Evolutionary conservation across 805 yeast species (phyloP).

Genomic region (Myxozyma geophila): DNA sequence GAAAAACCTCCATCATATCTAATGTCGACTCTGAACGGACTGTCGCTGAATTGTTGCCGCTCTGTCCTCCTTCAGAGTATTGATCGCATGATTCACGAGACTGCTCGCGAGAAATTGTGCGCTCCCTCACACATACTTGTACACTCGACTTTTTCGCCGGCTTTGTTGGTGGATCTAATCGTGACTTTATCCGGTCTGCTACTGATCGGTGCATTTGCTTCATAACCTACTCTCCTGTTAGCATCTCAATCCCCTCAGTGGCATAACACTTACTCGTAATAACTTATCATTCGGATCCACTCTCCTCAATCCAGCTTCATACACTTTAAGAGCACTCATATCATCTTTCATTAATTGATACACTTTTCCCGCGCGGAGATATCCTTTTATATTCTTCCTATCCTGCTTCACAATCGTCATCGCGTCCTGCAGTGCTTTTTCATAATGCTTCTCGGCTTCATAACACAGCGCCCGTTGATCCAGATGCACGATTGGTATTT

Average conservation of each 20-base stretch:
- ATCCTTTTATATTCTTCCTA: slow-evolving; percentile 16
- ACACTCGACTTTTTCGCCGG: no score
- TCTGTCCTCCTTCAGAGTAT: background rate
- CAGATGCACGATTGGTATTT: background rate
- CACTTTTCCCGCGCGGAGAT: slow-evolving; percentile 22
- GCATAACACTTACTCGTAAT: background rate
- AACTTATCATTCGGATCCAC: slow-evolving; percentile 1
- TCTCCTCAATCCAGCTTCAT: slow-evolving; percentile 8
- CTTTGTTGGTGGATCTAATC: background rate
- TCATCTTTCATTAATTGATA: slow-evolving; percentile 12
- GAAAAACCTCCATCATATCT: slow-evolving; percentile 13
- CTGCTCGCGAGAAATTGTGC: no score
- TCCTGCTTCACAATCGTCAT: slow-evolving; percentile 8
- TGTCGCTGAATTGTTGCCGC: background rate
- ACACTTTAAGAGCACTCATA: slow-evolving; percentile 8
- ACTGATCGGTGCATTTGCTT: background rate
- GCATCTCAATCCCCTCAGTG: no score
- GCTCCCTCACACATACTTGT: no score
- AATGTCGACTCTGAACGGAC: background rate
- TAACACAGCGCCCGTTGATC: slow-evolving; percentile 27
- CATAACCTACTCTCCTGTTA: background rate
- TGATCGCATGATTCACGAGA: background rate
- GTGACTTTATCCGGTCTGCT: background rate
- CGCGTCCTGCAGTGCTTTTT: slow-evolving; percentile 14
- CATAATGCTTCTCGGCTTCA: slow-evolving; percentile 13